phyloP scores from a whole-genome alignment of 805 yeast species.

The Candida andamanensis region DNA sequence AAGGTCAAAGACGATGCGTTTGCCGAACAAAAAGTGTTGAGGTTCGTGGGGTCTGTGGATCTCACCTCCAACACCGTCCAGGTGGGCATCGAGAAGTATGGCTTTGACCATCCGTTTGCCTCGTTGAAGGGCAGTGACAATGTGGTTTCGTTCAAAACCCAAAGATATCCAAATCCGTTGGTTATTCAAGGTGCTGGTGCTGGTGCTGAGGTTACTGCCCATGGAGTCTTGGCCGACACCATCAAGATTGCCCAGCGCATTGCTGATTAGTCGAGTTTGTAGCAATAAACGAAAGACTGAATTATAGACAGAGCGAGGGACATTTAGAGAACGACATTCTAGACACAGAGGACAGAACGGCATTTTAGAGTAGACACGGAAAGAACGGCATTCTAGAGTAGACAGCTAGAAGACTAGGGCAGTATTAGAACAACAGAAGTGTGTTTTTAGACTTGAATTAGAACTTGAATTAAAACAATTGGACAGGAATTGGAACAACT shows the following conservation, averaged over 20 bases:
- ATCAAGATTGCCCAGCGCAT: slow-evolving; percentile 88
- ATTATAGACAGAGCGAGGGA: too few species aligned
- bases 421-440: too few species aligned
- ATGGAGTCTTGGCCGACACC: slow-evolving; percentile 90
- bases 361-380: too few species aligned
- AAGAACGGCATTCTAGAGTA: too few species aligned
- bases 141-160: slow-evolving; percentile 85
- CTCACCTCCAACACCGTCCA: slow-evolving; percentile 61
- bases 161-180: slow-evolving; percentile 89
- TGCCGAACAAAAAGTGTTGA: slow-evolving; percentile 75
- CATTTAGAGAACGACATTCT: too few species aligned
- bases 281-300: not conserved
- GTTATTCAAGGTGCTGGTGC: slow-evolving; percentile 97
- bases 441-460: too few species aligned
- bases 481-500: too few species aligned
- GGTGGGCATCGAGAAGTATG: slow-evolving; percentile 87
- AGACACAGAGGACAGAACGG: too few species aligned
- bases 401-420: too few species aligned
- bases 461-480: too few species aligned
- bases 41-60: slow-evolving; percentile 92
- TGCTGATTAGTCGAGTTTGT: too few species aligned
- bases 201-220: slow-evolving; percentile 69
- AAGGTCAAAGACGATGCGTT: slow-evolving; percentile 76
- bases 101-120: slow-evolving; percentile 90
- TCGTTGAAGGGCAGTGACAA: slow-evolving; percentile 94